Conservation (phyloP, 768 basidiomycete species). For the Auricularia cornea region DNA sequence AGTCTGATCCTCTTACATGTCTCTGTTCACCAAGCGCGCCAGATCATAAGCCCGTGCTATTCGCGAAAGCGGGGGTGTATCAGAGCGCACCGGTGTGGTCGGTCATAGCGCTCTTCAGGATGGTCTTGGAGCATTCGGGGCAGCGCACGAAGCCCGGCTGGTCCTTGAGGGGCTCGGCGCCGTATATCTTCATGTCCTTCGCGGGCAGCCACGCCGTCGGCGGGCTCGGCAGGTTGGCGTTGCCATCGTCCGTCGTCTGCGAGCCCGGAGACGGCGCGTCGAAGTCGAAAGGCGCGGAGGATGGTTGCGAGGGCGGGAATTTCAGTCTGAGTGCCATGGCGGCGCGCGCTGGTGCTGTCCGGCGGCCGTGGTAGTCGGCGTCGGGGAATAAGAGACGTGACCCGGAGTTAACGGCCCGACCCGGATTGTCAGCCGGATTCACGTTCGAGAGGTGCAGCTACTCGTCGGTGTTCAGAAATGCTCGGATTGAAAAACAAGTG, state of each 20-base stretch:
- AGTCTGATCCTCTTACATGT: conserved; percentile 52
- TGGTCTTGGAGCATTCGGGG: conserved; percentile 71
- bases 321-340: conserved; percentile 6
- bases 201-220: conserved; percentile 82
- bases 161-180: conserved; percentile 62
- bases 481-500: no score
- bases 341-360: not conserved
- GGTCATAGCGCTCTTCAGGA: conserved; percentile 62
- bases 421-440: no score
- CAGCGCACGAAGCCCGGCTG: conserved; percentile 65
- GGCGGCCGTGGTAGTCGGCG: no score
- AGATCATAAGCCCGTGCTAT: no score
- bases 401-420: no score
- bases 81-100: conserved; percentile 28
- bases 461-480: no score
- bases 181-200: conserved; percentile 83
- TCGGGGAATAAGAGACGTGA: no score
- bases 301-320: not conserved
- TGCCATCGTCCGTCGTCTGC: not conserved
- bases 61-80: no score
- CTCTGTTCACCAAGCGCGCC: no score
- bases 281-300: not conserved
- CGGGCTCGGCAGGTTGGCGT: conserved; percentile 43
- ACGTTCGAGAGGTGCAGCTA: no score
- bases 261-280: conserved; percentile 2